These are phyloP conservation scores for Tolypocladium amazonense DNA, from an alignment of 2,329 filamentous ascomycete species.

Conservation along the genomic window DNA sequence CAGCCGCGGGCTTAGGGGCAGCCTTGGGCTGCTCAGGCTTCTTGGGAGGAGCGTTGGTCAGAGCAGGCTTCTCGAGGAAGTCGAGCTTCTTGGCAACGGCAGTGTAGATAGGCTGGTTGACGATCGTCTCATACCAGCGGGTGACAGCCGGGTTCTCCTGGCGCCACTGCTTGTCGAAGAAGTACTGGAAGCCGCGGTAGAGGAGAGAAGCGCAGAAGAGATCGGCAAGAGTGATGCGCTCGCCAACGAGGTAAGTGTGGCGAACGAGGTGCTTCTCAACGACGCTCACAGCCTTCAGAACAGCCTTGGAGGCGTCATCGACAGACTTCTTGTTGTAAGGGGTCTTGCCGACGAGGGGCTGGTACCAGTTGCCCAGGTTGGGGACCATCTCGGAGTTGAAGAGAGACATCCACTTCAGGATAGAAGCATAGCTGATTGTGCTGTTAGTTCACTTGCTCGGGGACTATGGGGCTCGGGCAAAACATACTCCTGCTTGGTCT, in stretches of 20 bases:
- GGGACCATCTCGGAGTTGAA: slow-evolving; percentile 81
- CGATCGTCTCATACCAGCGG: slow-evolving; percentile 91
- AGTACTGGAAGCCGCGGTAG: slow-evolving; percentile 80
- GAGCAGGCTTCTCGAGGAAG: slow-evolving; percentile 75
- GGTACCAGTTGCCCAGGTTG: slow-evolving; percentile 69
- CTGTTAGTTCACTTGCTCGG: not conserved
- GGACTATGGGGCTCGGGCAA: not conserved
- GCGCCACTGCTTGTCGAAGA: slow-evolving; percentile 90
- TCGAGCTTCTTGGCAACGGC: slow-evolving; percentile 65
- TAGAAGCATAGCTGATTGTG: slow-evolving; percentile 68
- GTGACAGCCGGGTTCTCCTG: slow-evolving; percentile 71
- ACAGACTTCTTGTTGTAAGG: slow-evolving; percentile 98
- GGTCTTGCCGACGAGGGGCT: slow-evolving; percentile 68
- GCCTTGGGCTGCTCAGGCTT: slow-evolving; percentile 63
- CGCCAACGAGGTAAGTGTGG: slow-evolving; percentile 96
- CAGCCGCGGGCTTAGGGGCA: slow-evolving; percentile 49
- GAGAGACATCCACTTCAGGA: slow-evolving; percentile 97
- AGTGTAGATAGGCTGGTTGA: slow-evolving; percentile 86
- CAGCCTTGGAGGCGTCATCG: slow-evolving; percentile 64
- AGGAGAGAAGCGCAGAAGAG: slow-evolving; percentile 73
- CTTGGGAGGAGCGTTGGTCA: slow-evolving; percentile 59
- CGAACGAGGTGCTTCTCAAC: slow-evolving; percentile 80
- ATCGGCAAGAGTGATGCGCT: slow-evolving; percentile 95
- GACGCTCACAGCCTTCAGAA: slow-evolving; percentile 57
- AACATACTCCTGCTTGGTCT: slow-evolving; percentile 96